Base-by-base conservation (phyloP, 345 rosid species). In the Cardamine chenopodiifolia region DNA sequence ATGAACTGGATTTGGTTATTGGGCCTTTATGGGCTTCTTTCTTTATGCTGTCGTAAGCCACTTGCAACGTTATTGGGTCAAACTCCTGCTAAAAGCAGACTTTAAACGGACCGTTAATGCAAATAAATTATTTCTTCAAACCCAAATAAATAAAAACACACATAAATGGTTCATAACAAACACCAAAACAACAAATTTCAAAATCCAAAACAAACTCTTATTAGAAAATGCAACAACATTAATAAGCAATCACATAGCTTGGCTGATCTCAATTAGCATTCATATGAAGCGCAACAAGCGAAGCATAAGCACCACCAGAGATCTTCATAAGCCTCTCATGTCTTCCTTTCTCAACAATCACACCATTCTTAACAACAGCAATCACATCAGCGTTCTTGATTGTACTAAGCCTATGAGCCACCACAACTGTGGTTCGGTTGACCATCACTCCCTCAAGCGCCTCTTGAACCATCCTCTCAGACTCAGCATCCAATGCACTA, bases 381-480 rank as follows among this genome's bases (percentile, higher is more conserved):
- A 90, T 87, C 2, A 86, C 59, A 15, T 90, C 90, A 3, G 92
- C 97, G 47, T 76, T 64, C 72, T 75, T 88, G 10, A 90, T 85
- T 0, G 90, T 87, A 19, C 80, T 47, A 0, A 90, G 90, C 2
- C 87, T 78, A 56, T 88, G 96, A 62, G 96, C 93, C 2, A 90
- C 91, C 13, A 88, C 84, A 0, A 90, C 83, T 0, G 90, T 88
- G 0, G 93, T 90, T 49, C 83, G 72, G 42, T 83, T 75, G 68
- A 83, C 82, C 90, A 83, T 90, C 42, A 85, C 93, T n/a, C 81
- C 74, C 62, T 90, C 97, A 37, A 90, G 70, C 4, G 93, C 93
- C 13, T 85, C 82, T 50, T 90, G 90, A 2, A 87, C 93, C 13
- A 88, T 63, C 7, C 87, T 78, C 71, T 90, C 93, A 1, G 91